A percentile compares a stretch with the other conserved stretches of the same genome.
Evolutionary conservation across 148 eudicot species (phyloP).

Genomic region (Fagopyrum homotropicum): DNA sequence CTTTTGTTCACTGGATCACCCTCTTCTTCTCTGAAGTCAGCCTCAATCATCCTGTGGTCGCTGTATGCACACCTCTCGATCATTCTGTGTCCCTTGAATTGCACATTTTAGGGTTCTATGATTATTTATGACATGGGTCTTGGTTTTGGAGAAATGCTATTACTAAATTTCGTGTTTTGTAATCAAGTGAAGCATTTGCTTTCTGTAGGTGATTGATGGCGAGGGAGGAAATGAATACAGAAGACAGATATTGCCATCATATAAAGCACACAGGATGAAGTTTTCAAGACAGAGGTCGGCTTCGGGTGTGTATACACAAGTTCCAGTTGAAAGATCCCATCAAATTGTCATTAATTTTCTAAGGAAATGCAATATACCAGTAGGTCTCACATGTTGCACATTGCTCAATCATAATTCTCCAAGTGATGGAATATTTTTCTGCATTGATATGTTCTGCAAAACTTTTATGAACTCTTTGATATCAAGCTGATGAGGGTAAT

Average conservation of each 20-base stretch:
- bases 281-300: constrained; percentile 26
- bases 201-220: constrained; percentile 75
- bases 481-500: constrained; percentile 5
- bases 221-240: constrained; percentile 76
- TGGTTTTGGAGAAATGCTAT: not conserved
- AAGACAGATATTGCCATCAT: constrained; percentile 69
- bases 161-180: not conserved
- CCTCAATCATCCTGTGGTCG: constrained; percentile 70
- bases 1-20: constrained; percentile 76
- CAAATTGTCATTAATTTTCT: constrained; percentile 46
- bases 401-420: not conserved
- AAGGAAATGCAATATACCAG: constrained; percentile 65
- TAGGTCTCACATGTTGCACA: constrained; percentile 22
- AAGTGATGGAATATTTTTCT: not conserved
- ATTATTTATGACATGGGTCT: not conserved
- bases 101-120: not conserved
- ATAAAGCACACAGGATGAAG: constrained; percentile 71
- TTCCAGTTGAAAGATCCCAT: constrained; percentile 45
- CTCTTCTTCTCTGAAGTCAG: constrained; percentile 86
- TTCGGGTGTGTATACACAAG: constrained; percentile 21
- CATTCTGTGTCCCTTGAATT: constrained; percentile 11
- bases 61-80: constrained; percentile 39
- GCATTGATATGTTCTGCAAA: not conserved
- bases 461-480: not conserved
- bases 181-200: not conserved